Base-by-base conservation (phyloP, 768 basidiomycete genomes). In the Kwoniella shandongensis region DNA sequence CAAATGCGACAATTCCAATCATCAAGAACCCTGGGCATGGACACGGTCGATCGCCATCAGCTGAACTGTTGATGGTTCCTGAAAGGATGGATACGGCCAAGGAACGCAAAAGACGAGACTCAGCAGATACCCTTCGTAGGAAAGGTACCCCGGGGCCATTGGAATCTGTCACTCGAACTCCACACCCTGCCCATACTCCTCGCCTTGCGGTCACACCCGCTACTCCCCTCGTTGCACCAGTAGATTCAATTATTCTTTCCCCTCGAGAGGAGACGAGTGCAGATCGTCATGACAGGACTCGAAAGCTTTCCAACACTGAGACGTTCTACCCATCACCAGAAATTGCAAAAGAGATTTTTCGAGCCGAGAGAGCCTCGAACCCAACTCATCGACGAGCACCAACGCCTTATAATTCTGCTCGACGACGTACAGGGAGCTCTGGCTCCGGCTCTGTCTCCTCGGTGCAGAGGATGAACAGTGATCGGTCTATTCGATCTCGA, bases 291-390 rank as follows among this genome's bases (percentile, higher is more conserved):
- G 38, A 40, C 20, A 42, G 51, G n/a, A 26, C 52, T 15, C 40
- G 57, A n/a, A 51, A 46, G n/a, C 29, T 68, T 22, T 65, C 63
- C 2, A 47, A 51, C 5, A 58, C 47, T 32, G 70, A 72, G 26
- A 60, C 55, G 23, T 20, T 69, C 8, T 72, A 65, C 44, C 61
- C 68, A n/a, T 36, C 57, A 47, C 63, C 63, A 1, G 65, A 67
- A 26, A 45, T 51, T 22, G 70, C 70, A 18, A 59, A 61, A 38
- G 38, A 59, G 18, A 68, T 65, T 12, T 62, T 72, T 23, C 26
- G 52, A 39, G 59, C 61, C 4, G 65, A 69, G 40, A 30, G 70
- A 44, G 57, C 51, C 2, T 29, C 26, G 2, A 62, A 62, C 13
- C 35, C 59, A 2, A 18, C 29, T 3, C 65, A 63, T 53, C 61